Base-by-base conservation (phyloP, 495 filamentous ascomycete genomes). In the Annulohypoxylon maeteangense region DNA sequence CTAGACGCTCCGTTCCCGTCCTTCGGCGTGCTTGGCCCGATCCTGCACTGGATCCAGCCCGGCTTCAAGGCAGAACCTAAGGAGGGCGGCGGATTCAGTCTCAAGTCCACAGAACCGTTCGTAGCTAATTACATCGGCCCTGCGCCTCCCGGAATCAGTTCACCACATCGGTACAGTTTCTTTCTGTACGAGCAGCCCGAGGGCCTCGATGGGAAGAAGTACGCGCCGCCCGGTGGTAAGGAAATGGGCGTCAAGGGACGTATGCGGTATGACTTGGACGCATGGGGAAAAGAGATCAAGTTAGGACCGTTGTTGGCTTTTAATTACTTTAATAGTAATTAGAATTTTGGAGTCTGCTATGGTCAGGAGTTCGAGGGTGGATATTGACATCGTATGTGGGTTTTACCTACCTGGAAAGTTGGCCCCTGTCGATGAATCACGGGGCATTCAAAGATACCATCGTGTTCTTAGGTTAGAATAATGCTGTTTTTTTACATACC, bases 101-200 rank as follows among this genome's bases (percentile, higher is more conserved):
- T 70, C 31, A 59, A 68, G 29, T 42, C 59, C 1, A 20, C 25
- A 18, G 48, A 55, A 74, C 44, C 75, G 71, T 27, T 85, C 34
- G 79, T 81, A 14, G 81, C 83, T 29, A 58, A 68, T 16, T 89
- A 85, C 45, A 80, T 84, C 66, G 81, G 79, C 0, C 86, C 87
- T 22, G 81, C 73, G 20, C 87, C 87, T 11, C 87, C 87, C 11
- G 80, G 79, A 14, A 69, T 76, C 14, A 85, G 85, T 62, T 62
- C 79, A 3, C 85, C 86, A 0, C 87, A 89, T 73, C 85, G 87
- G 7, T 89, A 90, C 70, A 58, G 82, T 11, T 88, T 88, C 71
- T 75, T 89, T 71, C 69, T 89, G 25, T 89, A 85, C 69, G 84
- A 87, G 76, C 83, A 89, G 78, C 87, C 87, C 0, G 78, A 71